These are phyloP conservation scores for Linanthus parryae DNA, from an alignment of 148 eudicot species.

Conservation along the genomic window DNA sequence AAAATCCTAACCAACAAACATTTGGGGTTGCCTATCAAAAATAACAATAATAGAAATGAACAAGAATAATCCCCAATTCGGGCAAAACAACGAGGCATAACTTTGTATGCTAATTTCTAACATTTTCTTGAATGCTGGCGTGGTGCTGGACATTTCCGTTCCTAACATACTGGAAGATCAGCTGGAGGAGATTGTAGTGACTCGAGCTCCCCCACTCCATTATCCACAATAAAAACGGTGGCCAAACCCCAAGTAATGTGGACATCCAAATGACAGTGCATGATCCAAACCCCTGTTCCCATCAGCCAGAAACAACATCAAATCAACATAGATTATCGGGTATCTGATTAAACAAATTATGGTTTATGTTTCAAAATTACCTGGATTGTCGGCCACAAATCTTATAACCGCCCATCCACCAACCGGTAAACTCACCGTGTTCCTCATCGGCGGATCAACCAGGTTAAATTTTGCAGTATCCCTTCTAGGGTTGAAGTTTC, in stretches of 20 bases:
- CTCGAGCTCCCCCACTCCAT: conserved; percentile 56
- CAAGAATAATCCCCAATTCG: too few relatives aligned
- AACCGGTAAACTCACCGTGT: conserved; percentile 63
- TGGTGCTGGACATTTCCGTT: too few relatives aligned
- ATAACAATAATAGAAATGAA: too few relatives aligned
- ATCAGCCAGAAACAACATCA: neutral
- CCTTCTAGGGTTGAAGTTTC: conserved; percentile 46
- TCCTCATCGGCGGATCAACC: conserved; percentile 70
- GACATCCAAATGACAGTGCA: conserved; percentile 85
- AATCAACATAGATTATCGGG: neutral
- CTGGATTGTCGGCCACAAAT: conserved; percentile 82
- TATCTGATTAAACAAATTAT: too few relatives aligned
- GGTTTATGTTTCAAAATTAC: conserved; percentile 21
- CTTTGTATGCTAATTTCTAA: too few relatives aligned
- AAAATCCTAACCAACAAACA: too few relatives aligned
- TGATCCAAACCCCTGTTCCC: conserved; percentile 59
- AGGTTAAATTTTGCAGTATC: conserved; percentile 55
- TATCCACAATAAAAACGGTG: conserved; percentile 64
- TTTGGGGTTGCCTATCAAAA: too few relatives aligned
- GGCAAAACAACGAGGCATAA: too few relatives aligned
- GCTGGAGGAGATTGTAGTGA: conserved; percentile 45
- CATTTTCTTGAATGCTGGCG: too few relatives aligned
- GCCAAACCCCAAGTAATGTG: conserved; percentile 78
- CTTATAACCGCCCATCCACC: conserved; percentile 76
- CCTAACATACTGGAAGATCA: conserved; percentile 65